Evolutionary conservation across 2,329 filamentous ascomycete genomes (phyloP).

Genomic region (Drechslerella dactyloides): DNA sequence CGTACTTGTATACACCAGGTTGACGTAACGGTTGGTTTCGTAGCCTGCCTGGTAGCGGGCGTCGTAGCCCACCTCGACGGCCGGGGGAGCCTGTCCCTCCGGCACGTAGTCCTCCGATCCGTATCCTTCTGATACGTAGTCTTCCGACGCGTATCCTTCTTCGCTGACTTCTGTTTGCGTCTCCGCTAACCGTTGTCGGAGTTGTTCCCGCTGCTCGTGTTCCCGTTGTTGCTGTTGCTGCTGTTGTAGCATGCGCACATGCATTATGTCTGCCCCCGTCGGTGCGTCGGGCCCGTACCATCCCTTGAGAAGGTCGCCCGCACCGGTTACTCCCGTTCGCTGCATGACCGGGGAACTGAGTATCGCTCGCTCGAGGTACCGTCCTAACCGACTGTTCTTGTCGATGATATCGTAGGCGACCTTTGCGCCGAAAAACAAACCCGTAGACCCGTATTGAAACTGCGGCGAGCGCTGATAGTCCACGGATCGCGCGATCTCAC

Average conservation of each 20-base stretch:
- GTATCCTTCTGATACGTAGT: too few species aligned
- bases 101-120: too few species aligned
- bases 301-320: slow-evolving; percentile 25
- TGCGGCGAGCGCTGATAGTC: slow-evolving; percentile 40
- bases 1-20: too few species aligned
- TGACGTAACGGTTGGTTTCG: too few species aligned
- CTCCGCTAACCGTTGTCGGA: too few species aligned
- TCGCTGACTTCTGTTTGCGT: too few species aligned
- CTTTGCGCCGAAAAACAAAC: slow-evolving; percentile 39
- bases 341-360: slow-evolving; percentile 30
- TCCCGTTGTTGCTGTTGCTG: slow-evolving; percentile 13
- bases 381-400: slow-evolving; percentile 17
- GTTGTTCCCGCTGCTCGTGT: not conserved
- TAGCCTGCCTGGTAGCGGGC: too few species aligned
- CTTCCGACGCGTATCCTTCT: too few species aligned
- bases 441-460: slow-evolving; percentile 31
- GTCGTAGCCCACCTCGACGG: too few species aligned
- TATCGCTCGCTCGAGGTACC: slow-evolving; percentile 25
- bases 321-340: slow-evolving; percentile 19
- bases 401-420: slow-evolving; percentile 37
- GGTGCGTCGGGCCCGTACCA: slow-evolving; percentile 45
- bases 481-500: slow-evolving; percentile 35
- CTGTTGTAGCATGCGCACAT: slow-evolving; percentile 10
- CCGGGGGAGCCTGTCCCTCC: too few species aligned
- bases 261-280: slow-evolving; percentile 33